These are phyloP conservation scores for Artemisia argyi DNA, from an alignment of 129 eudicot genomes.

Conservation along the genomic window DNA sequence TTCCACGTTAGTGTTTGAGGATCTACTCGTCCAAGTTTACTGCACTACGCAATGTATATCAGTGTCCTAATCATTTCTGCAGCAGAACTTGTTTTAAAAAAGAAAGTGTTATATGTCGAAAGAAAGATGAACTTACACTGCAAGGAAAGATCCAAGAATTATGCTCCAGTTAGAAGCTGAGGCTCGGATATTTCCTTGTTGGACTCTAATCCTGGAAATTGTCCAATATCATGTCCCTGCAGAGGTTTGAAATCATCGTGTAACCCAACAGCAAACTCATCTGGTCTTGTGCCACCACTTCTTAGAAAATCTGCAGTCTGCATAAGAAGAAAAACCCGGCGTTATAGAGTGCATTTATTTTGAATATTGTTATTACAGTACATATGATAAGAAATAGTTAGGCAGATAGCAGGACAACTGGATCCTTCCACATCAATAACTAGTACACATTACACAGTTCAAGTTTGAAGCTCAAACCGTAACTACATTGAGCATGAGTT, in stretches of 20 bases:
- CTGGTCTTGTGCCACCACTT: conserved; percentile 71
- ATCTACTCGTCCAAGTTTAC: too few relatives aligned
- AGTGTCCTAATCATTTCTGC: not conserved
- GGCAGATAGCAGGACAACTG: not conserved
- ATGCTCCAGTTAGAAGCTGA: conserved; percentile 39
- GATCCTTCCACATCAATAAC: not conserved
- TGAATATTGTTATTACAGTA: too few relatives aligned
- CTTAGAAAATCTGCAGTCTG: conserved; percentile 81
- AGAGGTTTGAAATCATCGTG: conserved; percentile 68
- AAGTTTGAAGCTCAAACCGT: not conserved
- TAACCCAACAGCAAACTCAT: conserved; percentile 84
- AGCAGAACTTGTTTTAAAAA: too few relatives aligned
- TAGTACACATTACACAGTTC: not conserved
- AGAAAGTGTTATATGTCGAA: not conserved
- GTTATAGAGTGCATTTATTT: too few relatives aligned
- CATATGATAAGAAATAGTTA: too few relatives aligned
- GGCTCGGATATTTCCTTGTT: conserved; percentile 35
- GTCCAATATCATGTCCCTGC: conserved; percentile 83
- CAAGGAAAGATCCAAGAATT: conserved; percentile 19
- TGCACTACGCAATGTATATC: too few relatives aligned
- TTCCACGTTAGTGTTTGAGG: too few relatives aligned
- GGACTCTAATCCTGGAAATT: conserved; percentile 74
- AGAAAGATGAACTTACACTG: conserved; percentile 20
- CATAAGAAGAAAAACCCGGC: conserved; percentile 3
- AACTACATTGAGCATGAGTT: too few relatives aligned